Evolutionary conservation across 345 rosid genomes (phyloP), one percentile per base, ranked within the genome.

Genomic region (Populus alba): DNA sequence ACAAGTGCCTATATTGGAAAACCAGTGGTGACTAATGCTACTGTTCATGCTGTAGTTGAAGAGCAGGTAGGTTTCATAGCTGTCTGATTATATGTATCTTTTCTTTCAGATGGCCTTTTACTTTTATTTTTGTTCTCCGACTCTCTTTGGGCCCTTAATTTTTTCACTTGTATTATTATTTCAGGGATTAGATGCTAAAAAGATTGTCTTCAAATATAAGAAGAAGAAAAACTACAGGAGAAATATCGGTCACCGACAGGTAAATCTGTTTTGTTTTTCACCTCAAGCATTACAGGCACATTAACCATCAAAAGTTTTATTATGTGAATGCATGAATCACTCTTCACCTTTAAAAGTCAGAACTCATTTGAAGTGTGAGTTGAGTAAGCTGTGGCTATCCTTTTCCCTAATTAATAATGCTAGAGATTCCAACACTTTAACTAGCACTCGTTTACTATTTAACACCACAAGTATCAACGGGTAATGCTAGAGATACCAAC

Each of bases 161-260:
- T 59, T 59, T 10, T 23, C 65, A 59, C 29, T 23, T 71, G 18
- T 55, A 8, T 65, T 72, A 51, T 59, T 31, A 57, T 18, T 83
- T 81, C 91, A 96, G 99, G 99, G 98, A 67, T 78, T 90, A 67
- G 78, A 96, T 85, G 85, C 86, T 59, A 96, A 96, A 87, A 97
- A 91, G 15, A 83, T 90, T 7, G 97, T 96, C 73, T 96, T 91
- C 89, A 96, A 96, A 87, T 96, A 96, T 73, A 96, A 94, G 91
- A 90, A 82, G 83, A 96, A 96, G 89, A 96, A 96, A 85, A 91
- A 92, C 78, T 96, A 96, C 79, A 87, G 97, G 78, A 93, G 99
- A 85, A 96, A 93, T 79, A 96, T 93, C 47, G 99, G 99, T 65
- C 99, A 96, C 73, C 84, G 99, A 27, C 99, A 96, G 99, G 99